Percentiles rank a stretch among this genome's conserved stretches.
Conservation (phyloP, 2,329 filamentous ascomycete genomes). For the Cladosporium sp. region DNA sequence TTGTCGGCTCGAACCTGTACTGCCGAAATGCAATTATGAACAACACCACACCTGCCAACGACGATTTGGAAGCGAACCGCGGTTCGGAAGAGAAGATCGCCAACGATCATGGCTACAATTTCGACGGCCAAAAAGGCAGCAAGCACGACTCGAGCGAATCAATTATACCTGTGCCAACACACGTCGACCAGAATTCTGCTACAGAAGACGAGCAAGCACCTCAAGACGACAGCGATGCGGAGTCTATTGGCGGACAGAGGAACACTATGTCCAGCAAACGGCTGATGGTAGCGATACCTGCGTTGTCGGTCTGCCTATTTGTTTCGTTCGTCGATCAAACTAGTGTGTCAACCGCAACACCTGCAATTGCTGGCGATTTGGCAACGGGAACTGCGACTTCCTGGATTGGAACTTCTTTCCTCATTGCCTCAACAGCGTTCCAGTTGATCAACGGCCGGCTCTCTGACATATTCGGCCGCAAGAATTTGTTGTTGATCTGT, state of each 20-base stretch:
- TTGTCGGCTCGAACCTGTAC: background rate
- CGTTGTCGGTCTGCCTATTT: conserved; percentile 22
- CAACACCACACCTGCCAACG: background rate
- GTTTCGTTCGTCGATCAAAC: conserved; percentile 24
- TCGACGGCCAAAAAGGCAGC: background rate
- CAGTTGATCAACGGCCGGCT: conserved; percentile 64
- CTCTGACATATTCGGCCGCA: conserved; percentile 68
- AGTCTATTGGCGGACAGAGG: conserved; percentile 22
- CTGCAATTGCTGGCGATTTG: conserved; percentile 21
- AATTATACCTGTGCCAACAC: background rate
- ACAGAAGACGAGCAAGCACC: background rate
- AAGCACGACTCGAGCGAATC: background rate
- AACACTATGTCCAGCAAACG: conserved; percentile 21
- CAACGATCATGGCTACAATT: background rate
- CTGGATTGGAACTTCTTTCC: conserved; percentile 57
- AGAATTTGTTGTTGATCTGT: conserved; percentile 61
- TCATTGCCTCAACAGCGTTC: conserved; percentile 52
- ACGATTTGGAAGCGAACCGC: too few relatives aligned
- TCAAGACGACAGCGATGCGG: conserved; percentile 19
- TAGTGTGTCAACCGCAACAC: conserved; percentile 22
- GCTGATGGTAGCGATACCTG: conserved; percentile 23
- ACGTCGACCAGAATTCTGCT: background rate
- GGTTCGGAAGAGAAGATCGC: background rate
- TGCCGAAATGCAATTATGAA: background rate
- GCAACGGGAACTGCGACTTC: conserved; percentile 21